A percentile compares a stretch with the other conserved stretches of the same genome.
Conservation (phyloP, 2,329 filamentous ascomycete species). For the Microsporum canis region DNA sequence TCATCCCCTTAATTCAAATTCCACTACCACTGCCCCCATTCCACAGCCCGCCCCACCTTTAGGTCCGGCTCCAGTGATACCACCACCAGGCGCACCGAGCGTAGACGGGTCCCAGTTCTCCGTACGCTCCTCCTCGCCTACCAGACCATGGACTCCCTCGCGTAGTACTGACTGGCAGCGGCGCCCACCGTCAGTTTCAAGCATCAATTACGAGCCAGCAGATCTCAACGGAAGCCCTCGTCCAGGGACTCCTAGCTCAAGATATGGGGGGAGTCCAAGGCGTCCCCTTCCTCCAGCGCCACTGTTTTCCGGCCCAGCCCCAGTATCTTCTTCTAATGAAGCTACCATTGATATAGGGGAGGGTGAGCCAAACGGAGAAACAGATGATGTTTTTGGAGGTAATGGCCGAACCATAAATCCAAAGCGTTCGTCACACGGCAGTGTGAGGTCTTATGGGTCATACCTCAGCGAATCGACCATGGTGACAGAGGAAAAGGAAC, state of each 20-base stretch:
- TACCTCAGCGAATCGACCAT: conserved; percentile 50
- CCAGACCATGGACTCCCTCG: conserved; percentile 46
- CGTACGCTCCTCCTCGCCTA: conserved; percentile 31
- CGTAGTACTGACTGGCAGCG: conserved; percentile 53
- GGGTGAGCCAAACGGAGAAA: conserved; percentile 44
- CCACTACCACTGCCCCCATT: conserved; percentile 21
- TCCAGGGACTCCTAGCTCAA: conserved; percentile 79
- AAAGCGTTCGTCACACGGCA: conserved; percentile 45
- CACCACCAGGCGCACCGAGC: conserved; percentile 27
- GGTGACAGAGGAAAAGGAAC: conserved; percentile 43
- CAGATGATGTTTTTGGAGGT: conserved; percentile 63
- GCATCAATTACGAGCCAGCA: conserved; percentile 66
- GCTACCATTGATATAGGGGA: conserved; percentile 42
- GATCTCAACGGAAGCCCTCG: conserved; percentile 83
- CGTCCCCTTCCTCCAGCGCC: conserved; percentile 81
- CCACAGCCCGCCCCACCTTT: conserved; percentile 35
- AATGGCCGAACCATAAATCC: conserved; percentile 33
- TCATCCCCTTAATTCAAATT: conserved; percentile 23
- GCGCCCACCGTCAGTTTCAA: conserved; percentile 53
- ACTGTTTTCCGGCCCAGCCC: conserved; percentile 54
- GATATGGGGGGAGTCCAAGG: conserved; percentile 77
- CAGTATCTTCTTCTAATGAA: conserved; percentile 25
- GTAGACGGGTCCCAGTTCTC: conserved; percentile 29
- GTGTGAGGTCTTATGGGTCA: conserved; percentile 52
- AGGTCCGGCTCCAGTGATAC: conserved; percentile 31